Conservation (phyloP, 768 basidiomycete genomes). For the Gymnopilus junonius region DNA sequence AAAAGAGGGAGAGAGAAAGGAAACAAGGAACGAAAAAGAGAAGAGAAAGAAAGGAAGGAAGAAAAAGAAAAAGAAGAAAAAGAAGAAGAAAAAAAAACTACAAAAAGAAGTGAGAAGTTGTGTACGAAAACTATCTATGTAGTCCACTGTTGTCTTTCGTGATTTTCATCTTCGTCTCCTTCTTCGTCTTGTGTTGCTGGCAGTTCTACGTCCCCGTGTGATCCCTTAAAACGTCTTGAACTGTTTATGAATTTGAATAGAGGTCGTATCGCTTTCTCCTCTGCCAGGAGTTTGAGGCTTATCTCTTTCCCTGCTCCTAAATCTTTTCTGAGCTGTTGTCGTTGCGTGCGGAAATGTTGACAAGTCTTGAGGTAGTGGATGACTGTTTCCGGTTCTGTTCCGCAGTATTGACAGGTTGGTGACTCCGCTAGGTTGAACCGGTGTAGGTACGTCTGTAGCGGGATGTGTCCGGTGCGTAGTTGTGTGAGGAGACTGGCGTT, state of each 20-base stretch:
- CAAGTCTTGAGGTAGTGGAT: slow-evolving; percentile 34
- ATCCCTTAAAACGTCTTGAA: not conserved
- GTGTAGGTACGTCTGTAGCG: slow-evolving; percentile 34
- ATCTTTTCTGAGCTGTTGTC: not conserved
- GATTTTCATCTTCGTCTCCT: not conserved
- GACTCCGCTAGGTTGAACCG: slow-evolving; percentile 26
- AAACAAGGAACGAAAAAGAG: too few species aligned
- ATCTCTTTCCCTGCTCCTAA: not conserved
- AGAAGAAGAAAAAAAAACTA: not conserved
- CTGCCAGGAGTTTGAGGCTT: not conserved
- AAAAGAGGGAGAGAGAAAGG: not conserved
- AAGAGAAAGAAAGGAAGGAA: too few species aligned
- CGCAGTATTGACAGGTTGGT: slow-evolving; percentile 31
- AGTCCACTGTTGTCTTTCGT: not conserved
- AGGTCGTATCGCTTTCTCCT: not conserved
- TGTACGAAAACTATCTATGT: not conserved
- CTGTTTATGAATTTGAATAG: not conserved
- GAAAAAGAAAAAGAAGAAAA: not conserved
- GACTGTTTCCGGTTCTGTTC: slow-evolving; percentile 26
- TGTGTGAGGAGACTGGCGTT: slow-evolving; percentile 31
- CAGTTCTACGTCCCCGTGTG: not conserved
- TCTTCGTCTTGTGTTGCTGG: not conserved
- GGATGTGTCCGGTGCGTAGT: slow-evolving; percentile 33
- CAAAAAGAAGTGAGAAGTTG: not conserved
- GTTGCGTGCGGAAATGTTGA: slow-evolving; percentile 20